Conservation (phyloP, 495 filamentous ascomycete species). For the Evernia prunastri region DNA sequence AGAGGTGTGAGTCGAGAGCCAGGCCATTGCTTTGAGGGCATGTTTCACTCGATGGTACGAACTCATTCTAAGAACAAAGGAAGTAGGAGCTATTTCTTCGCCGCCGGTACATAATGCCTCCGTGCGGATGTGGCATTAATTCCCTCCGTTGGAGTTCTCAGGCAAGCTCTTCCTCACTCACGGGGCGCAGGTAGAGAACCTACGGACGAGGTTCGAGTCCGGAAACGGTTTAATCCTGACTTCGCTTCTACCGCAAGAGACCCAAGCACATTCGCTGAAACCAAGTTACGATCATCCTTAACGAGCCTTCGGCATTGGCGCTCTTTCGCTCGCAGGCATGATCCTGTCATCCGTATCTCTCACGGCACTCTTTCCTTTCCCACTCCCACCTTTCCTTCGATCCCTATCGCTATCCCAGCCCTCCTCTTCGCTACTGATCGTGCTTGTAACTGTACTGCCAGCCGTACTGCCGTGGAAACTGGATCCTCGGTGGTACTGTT, state of each 20-base stretch:
- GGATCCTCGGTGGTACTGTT: conserved; percentile 26
- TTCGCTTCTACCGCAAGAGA: background rate
- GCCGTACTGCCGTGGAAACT: conserved; percentile 7
- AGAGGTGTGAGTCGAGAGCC: background rate
- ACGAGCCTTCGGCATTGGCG: conserved; percentile 29
- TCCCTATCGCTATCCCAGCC: conserved; percentile 32
- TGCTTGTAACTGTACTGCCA: too few species aligned
- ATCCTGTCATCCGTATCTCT: conserved; percentile 36
- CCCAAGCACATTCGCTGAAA: conserved; percentile 15
- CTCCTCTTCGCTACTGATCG: conserved; percentile 17
- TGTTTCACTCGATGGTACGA: too few species aligned
- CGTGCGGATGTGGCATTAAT: background rate
- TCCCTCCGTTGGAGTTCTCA: background rate
- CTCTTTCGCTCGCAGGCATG: conserved; percentile 39
- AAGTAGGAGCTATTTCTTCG: background rate
- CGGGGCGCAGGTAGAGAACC: background rate
- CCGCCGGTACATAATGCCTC: background rate
- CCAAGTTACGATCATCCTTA: background rate
- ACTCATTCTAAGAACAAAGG: too few species aligned
- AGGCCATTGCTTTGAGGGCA: background rate
- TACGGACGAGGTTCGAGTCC: background rate
- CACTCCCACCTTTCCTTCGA: conserved; percentile 24
- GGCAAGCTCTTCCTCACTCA: background rate
- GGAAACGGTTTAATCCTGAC: too few species aligned
- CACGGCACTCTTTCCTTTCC: conserved; percentile 31